Base-by-base conservation (phyloP, 2,329 filamentous ascomycete species). In the Hortaea werneckii region DNA sequence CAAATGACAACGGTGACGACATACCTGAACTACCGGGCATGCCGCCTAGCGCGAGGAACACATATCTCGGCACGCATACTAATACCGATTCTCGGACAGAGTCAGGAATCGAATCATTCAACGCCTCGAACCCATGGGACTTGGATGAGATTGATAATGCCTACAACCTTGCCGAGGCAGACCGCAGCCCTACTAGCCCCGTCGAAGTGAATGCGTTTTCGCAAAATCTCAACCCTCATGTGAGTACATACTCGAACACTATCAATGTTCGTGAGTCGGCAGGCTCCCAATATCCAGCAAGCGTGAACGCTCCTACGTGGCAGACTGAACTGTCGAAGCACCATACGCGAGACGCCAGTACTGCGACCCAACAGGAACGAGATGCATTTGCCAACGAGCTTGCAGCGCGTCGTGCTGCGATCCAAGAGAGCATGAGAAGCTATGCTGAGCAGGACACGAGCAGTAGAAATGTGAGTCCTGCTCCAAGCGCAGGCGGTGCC, bases 321-420 rank as follows among this genome's bases (percentile, higher is more conserved):
- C 70, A 76, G 50, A 65, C 72, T 5, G 74, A 77, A 45, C 52
- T 74, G 20, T 61, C 61, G 42, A 66, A 62, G 46, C 63, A 65
- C 39, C 75, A 78, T 50, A 67, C 65, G 27, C 67, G 75, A 35
- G 65, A 70, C 46, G 64, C 65, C 42, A 77, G 74, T 57, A 70
- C 68, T 5, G 73, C 72, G 38, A 75, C 70, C 9, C 67, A 74
- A 40, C 68, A 72, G 28, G 79, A 82, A 43, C 73, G 76, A 4
- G 79, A 86, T 43, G 84, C 86, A 28, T 88, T 89, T 58, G 80
- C 82, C 12, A 79, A 75, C 43, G 82, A 87, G 56, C 73, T 89
- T 34, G 84, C 83, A 2, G 77, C 81, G 52, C 78, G 84, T 11
- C 79, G 83, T 45, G 77, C 78, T 29, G 77, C 82, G 1, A 82